Base-by-base conservation (phyloP, 192 early-diverging fungal species). In the Geranomyces michiganensis region DNA sequence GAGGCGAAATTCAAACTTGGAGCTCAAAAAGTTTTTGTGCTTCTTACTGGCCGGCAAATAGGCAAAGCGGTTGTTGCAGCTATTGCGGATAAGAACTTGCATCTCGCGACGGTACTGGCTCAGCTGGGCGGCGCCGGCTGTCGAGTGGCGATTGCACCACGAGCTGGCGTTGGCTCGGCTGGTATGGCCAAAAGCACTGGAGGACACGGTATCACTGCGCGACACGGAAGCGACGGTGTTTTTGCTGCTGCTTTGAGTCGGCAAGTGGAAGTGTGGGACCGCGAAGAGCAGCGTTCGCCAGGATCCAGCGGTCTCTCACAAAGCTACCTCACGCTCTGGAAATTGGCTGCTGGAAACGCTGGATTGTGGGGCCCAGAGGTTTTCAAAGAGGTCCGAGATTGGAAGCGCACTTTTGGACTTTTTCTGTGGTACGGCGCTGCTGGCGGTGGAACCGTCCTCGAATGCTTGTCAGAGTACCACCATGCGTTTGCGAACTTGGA, bases 81-180 rank as follows among this genome's bases (percentile, higher is more conserved):
- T 1, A 81, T 93, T 0, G 75, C 82, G 48, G 81, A 81, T 33
- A 75, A 83, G 22, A 84, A 95, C 75, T 87, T 89, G 65, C 84
- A 87, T 1, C 81, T 96, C 32, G 91, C 94, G 0, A 93, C 90
- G 8, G 76, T 95, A 31, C 59, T 97, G 27, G 71, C 90, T 7
- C 95, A 96, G 74, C 71, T 90, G 1, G 86, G 80, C 64, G 92
- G 83, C 15, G 85, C 80, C 24, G 88, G 87, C 67, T 81, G 71
- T 51, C 66, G 53, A 7, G 53, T 68, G 45, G 36, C 36, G 36
- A 41, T 41, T 10, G 36, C 36, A 10, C 36, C 36, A 10, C 31
- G 22, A 26, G 51, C 21, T 7, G 68, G 65, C 41, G 32, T 24
- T 1, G 30, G 43, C 10, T 41, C 36, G 36, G 36, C 36, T 41